Evolutionary conservation across 2,329 filamentous ascomycete genomes (phyloP).

Genomic region (Penicillium sp.): DNA sequence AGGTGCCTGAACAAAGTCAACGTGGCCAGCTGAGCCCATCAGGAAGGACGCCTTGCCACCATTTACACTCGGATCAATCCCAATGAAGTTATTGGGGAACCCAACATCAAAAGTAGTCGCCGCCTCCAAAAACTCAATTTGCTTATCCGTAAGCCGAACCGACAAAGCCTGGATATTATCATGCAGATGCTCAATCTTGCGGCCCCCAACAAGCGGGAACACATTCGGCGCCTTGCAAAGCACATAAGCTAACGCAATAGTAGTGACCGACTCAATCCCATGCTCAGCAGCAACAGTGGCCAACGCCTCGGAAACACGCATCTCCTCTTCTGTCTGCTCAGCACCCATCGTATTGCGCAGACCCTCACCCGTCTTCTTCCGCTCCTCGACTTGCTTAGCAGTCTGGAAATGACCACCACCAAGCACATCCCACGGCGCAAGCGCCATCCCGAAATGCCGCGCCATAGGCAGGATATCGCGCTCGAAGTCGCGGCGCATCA

Average conservation of each 20-base stretch:
- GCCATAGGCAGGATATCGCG: slow-evolving; percentile 44
- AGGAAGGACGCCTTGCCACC: slow-evolving; percentile 15
- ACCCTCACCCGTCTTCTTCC: slow-evolving; percentile 43
- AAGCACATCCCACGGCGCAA: slow-evolving; percentile 60
- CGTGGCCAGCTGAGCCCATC: slow-evolving; percentile 8
- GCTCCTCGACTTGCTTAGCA: slow-evolving; percentile 48
- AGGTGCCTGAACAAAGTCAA: slow-evolving; percentile 21
- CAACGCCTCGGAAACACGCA: slow-evolving; percentile 55
- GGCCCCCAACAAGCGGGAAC: slow-evolving; percentile 70
- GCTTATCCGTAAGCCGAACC: slow-evolving; percentile 54
- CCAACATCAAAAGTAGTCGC: slow-evolving; percentile 62
- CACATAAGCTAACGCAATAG: slow-evolving; percentile 69
- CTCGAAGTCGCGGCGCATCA: slow-evolving; percentile 41
- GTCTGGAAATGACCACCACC: slow-evolving; percentile 53
- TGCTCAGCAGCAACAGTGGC: slow-evolving; percentile 59
- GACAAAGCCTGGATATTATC: slow-evolving; percentile 28
- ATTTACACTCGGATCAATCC: slow-evolving; percentile 25
- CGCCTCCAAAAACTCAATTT: slow-evolving; percentile 65
- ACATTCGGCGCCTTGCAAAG: slow-evolving; percentile 70
- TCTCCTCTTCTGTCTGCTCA: slow-evolving; percentile 49
- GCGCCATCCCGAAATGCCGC: slow-evolving; percentile 42
- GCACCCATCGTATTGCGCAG: slow-evolving; percentile 28
- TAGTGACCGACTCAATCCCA: slow-evolving; percentile 55
- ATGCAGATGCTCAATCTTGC: slow-evolving; percentile 65
- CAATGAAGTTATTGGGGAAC: slow-evolving; percentile 63